Base-by-base conservation (phyloP, 75 land plant species). In the Selaginella moellendorffii region DNA sequence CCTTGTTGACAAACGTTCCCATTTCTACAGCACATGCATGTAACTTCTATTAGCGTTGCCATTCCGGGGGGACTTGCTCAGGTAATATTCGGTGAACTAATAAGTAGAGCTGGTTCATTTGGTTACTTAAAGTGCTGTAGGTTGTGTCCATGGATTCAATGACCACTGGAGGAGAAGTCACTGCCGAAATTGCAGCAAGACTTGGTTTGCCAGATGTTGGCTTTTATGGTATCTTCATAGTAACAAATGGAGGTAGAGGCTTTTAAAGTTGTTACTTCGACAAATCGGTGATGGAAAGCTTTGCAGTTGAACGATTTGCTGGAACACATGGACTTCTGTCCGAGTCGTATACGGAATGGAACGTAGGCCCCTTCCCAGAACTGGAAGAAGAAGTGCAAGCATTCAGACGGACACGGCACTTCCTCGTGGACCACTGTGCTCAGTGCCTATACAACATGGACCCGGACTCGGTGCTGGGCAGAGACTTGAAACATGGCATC, bases 161-260 rank as follows among this genome's bases (percentile, higher is more conserved):
- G 63, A 61, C 51, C 1, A 69, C 71, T 29, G 63, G 62, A 19
- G 64, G 53, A 31, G 77, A 74, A 29, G 73, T 74, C 19, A 59
- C 68, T 1, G 27, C 17, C 42, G 61, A 65, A 21, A 21, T 74
- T 54, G 72, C 63, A 54, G 20, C 29, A 29, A 28, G 28, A 53
- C 30, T 64, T 26, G 73, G 68, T 21, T 71, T 74, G 30, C 54
- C 68, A 22, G 77, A 74, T 26, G 54, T 71, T 12, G 23, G 61
- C 29, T 65, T 61, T 21, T 74, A 74, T 69, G 77, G 77, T 23
- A 64, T 69, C 21, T 74, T 74, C 51, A 58, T 63, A 24, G 62
- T 60, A 1, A 17, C 52, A 12, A 56, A 69, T 69, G 77, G 68
- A 46, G 72, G 77, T 74, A n/a, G n/a, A n/a, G n/a, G n/a, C n/a